These are phyloP conservation scores for Lachancea waltii DNA, from an alignment of 805 yeast genomes.

Conservation along the genomic window DNA sequence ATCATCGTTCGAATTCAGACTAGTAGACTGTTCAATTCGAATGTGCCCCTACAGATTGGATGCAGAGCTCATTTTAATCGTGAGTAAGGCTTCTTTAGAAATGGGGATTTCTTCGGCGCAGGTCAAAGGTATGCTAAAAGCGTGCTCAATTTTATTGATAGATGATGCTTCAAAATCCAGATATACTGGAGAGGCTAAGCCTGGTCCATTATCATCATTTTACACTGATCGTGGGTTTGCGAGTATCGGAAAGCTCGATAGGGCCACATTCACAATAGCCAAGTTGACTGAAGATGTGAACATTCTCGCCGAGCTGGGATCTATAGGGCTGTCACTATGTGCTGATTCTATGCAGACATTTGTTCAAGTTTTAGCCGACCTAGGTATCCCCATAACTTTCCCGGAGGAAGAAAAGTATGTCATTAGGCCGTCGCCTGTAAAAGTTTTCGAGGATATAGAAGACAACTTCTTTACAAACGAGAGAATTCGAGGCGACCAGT, in stretches of 20 bases:
- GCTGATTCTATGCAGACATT: conserved; percentile 81
- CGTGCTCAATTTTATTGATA: conserved; percentile 38
- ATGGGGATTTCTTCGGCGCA: conserved; percentile 22
- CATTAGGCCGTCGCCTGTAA: conserved; percentile 26
- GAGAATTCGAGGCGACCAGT: conserved; percentile 3
- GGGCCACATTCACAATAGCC: conserved; percentile 1
- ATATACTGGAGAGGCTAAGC: conserved; percentile 15
- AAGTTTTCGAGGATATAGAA: conserved; percentile 39
- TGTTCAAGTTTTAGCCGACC: conserved; percentile 58
- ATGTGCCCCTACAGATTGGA: conserved; percentile 61
- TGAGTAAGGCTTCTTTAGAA: conserved; percentile 45
- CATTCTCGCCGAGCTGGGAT: conserved; percentile 44
- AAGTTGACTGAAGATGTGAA: conserved; percentile 32
- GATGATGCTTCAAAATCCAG: conserved; percentile 48
- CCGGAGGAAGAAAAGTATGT: conserved; percentile 55
- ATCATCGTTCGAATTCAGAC: conserved; percentile 25
- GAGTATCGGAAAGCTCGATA: conserved; percentile 20
- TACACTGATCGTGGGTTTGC: conserved; percentile 27
- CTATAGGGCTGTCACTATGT: conserved; percentile 50
- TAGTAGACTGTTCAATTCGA: conserved; percentile 52
- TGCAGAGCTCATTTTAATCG: conserved; percentile 43
- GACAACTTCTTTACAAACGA: conserved; percentile 19
- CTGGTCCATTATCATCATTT: conserved; percentile 12
- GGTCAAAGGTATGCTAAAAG: conserved; percentile 27
- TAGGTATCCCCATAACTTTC: conserved; percentile 61